Evolutionary conservation across 257 asterid species (phyloP).

Genomic region (Echium plantagineum): DNA sequence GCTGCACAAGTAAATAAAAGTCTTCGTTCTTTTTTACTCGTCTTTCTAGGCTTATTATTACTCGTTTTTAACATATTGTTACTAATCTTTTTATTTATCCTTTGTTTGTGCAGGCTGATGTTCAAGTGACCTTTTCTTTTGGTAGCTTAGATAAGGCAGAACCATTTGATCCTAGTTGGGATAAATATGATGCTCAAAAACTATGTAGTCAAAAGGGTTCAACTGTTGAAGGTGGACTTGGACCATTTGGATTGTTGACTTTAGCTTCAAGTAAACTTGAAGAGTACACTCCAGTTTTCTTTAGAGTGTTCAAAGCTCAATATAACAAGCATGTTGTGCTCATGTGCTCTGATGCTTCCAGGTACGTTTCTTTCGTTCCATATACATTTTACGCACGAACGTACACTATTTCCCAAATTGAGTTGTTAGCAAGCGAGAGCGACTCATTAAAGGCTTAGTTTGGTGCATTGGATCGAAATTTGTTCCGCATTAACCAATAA

Average conservation of each 20-base stretch:
- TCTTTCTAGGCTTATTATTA: no score
- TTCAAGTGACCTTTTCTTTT: slow-evolving; percentile 33
- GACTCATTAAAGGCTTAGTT: no score
- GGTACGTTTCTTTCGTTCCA: slow-evolving; percentile 4
- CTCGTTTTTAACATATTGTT: background rate
- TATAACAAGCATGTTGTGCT: slow-evolving; percentile 17
- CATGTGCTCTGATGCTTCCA: slow-evolving; percentile 32
- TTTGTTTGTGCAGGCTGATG: slow-evolving; percentile 26
- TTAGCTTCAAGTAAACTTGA: slow-evolving; percentile 27
- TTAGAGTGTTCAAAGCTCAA: slow-evolving; percentile 20
- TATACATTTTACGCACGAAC: no score
- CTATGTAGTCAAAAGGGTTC: slow-evolving; percentile 32
- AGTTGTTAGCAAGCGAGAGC: no score
- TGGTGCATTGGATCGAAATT: no score
- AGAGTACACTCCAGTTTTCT: slow-evolving; percentile 36
- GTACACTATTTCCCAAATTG: no score
- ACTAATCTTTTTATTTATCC: background rate
- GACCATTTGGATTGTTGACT: slow-evolving; percentile 41
- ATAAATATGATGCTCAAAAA: slow-evolving; percentile 23
- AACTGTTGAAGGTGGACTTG: slow-evolving; percentile 31
- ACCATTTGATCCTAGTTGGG: slow-evolving; percentile 25
- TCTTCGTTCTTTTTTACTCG: background rate
- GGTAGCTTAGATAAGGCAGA: slow-evolving; percentile 34
- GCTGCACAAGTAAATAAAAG: slow-evolving; percentile 30
- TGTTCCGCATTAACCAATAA: background rate